Evolutionary conservation across 768 basidiomycete genomes (phyloP).

Genomic region (Leccinum truebloodii): DNA sequence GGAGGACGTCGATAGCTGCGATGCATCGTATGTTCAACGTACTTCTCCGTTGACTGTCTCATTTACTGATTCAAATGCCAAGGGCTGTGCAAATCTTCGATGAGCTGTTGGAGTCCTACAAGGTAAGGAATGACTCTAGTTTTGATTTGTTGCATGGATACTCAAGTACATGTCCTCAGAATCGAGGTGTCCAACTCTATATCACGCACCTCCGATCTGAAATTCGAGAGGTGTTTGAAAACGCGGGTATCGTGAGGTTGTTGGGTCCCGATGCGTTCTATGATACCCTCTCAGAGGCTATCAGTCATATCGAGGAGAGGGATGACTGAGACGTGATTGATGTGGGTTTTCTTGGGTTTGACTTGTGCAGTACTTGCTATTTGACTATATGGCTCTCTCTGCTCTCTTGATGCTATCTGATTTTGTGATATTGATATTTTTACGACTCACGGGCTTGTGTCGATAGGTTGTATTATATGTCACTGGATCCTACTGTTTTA

Average conservation of each 20-base stretch:
- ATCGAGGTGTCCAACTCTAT: conserved; percentile 45
- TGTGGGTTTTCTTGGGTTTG: not conserved
- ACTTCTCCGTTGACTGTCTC: not conserved
- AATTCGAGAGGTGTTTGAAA: conserved; percentile 41
- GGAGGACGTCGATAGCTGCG: conserved; percentile 87
- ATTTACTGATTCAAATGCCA: conserved; percentile 12
- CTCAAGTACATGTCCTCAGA: conserved; percentile 26
- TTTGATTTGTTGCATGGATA: not conserved
- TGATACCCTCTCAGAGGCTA: conserved; percentile 44
- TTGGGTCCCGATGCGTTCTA: conserved; percentile 48
- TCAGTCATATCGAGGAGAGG: conserved; percentile 36
- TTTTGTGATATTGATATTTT: conserved; percentile 4
- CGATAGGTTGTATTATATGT: not conserved
- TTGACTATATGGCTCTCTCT: not conserved
- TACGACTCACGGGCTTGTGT: not conserved
- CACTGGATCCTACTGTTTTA: not conserved
- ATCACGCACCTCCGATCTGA: conserved; percentile 45
- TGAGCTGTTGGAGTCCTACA: conserved; percentile 78
- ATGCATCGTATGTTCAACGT: conserved; percentile 75
- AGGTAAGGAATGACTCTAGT: conserved; percentile 40
- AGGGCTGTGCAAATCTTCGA: conserved; percentile 85
- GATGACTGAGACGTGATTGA: conserved; percentile 8
- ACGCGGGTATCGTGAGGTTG: conserved; percentile 44
- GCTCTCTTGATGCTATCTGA: not conserved
- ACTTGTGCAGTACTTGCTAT: not conserved